Evolutionary conservation across 768 basidiomycete genomes (phyloP).

Genomic region (Mycena belliarum): DNA sequence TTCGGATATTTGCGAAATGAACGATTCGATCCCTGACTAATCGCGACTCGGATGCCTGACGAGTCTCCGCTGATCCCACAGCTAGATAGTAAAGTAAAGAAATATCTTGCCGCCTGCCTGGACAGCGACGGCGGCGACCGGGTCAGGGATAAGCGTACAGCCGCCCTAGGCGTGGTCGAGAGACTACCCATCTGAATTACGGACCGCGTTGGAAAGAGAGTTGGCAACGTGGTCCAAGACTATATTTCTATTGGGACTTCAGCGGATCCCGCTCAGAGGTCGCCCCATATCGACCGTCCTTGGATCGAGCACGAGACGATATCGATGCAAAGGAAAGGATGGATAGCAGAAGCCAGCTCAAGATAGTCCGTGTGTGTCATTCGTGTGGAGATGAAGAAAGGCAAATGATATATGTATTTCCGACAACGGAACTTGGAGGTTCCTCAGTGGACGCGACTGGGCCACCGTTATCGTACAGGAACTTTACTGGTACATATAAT

Average conservation of each 20-base stretch:
- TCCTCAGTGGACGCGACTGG: neutral
- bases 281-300: neutral
- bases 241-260: too few relatives aligned
- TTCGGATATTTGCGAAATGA: neutral
- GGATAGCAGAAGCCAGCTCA: too few relatives aligned
- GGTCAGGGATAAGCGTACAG: too few relatives aligned
- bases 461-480: neutral
- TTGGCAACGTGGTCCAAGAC: neutral
- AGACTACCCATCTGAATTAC: too few relatives aligned
- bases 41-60: too few relatives aligned
- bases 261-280: neutral
- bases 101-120: too few relatives aligned
- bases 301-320: neutral
- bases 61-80: too few relatives aligned
- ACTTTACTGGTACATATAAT: neutral
- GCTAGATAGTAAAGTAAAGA: too few relatives aligned
- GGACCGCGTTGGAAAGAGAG: neutral
- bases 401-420: too few relatives aligned
- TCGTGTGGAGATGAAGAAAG: neutral
- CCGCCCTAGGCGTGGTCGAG: too few relatives aligned
- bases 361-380: neutral
- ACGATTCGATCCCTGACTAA: too few relatives aligned
- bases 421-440: slow-evolving; percentile 1
- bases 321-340: slow-evolving; percentile 8
- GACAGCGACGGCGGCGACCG: too few relatives aligned